Percentiles rank a stretch among this genome's conserved stretches.
phyloP scores from a whole-genome alignment of 768 basidiomycete genomes.

The Phlebiopsis gigantea region DNA sequence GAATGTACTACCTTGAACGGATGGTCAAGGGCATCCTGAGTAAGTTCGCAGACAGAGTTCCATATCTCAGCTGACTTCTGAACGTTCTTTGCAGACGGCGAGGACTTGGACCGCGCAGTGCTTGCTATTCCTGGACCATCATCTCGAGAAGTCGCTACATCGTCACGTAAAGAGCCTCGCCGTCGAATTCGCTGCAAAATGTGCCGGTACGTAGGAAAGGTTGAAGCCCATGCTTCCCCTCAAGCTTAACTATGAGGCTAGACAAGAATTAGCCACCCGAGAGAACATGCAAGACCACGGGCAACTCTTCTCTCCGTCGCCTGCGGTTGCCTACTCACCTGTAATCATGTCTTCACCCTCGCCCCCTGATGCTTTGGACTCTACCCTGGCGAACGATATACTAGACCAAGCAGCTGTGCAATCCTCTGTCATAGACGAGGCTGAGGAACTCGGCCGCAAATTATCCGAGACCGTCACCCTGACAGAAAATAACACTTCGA shows the following conservation, averaged over 20 bases:
- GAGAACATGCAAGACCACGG: constrained; percentile 94
- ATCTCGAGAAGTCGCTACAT: neutral
- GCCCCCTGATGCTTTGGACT: constrained; percentile 34
- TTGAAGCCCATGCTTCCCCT: no score
- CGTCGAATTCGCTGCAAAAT: constrained; percentile 86
- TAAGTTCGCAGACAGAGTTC: constrained; percentile 32
- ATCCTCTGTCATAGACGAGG: constrained; percentile 15
- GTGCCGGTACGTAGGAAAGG: constrained; percentile 58
- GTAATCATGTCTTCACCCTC: constrained; percentile 37
- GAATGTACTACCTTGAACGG: constrained; percentile 82
- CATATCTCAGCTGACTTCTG: neutral
- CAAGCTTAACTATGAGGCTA: neutral
- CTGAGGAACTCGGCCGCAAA: constrained; percentile 25
- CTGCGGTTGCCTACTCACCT: constrained; percentile 29
- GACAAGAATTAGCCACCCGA: constrained; percentile 81
- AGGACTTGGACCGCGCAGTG: constrained; percentile 67
- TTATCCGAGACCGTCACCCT: constrained; percentile 41
- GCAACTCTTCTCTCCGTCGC: constrained; percentile 66
- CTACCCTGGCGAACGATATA: neutral
- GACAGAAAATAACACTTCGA: no score
- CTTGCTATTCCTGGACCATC: constrained; percentile 65
- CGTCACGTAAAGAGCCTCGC: constrained; percentile 25
- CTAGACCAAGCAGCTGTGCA: neutral
- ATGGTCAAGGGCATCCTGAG: constrained; percentile 74
- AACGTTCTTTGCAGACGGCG: constrained; percentile 51